These are phyloP conservation scores for Eucalyptus curtisii DNA, from an alignment of 345 rosid genomes.

Conservation along the genomic window DNA sequence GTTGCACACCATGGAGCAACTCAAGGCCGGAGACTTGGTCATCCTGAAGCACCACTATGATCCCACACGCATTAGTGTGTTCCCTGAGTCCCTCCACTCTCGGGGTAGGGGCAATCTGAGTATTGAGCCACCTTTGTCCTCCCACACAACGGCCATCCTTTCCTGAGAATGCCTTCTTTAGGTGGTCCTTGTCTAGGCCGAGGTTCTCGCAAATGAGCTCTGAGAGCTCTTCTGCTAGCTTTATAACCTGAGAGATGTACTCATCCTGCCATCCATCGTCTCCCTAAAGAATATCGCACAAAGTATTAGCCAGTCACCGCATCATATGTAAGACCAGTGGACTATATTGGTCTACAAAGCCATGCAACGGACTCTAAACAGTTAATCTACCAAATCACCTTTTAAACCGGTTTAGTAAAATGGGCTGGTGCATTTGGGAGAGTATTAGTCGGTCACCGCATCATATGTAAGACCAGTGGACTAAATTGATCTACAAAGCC, in stretches of 20 bases:
- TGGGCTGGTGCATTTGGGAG: too few species aligned
- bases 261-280: slow-evolving; percentile 20
- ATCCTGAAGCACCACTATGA: slow-evolving; percentile 71
- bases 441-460: too few species aligned
- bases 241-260: slow-evolving; percentile 46
- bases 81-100: slow-evolving; percentile 75
- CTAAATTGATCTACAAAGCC: too few species aligned
- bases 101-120: slow-evolving; percentile 60
- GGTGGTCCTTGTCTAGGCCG: slow-evolving; percentile 31
- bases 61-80: slow-evolving; percentile 84
- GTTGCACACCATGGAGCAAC: slow-evolving; percentile 50
- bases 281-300: slow-evolving; percentile 15
- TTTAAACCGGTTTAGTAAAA: too few species aligned
- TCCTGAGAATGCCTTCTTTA: slow-evolving; percentile 44
- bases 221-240: slow-evolving; percentile 46
- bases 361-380: too few species aligned
- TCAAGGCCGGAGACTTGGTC: slow-evolving; percentile 71
- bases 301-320: background rate
- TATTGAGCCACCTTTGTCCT: slow-evolving; percentile 63
- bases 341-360: too few species aligned
- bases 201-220: slow-evolving; percentile 71
- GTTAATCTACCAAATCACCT: background rate
- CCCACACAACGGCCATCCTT: slow-evolving; percentile 55
- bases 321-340: too few species aligned
- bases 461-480: too few species aligned